Evolutionary conservation across 192 early-diverging fungal species (phyloP).

Genomic region (Umbelopsis vinacea): DNA sequence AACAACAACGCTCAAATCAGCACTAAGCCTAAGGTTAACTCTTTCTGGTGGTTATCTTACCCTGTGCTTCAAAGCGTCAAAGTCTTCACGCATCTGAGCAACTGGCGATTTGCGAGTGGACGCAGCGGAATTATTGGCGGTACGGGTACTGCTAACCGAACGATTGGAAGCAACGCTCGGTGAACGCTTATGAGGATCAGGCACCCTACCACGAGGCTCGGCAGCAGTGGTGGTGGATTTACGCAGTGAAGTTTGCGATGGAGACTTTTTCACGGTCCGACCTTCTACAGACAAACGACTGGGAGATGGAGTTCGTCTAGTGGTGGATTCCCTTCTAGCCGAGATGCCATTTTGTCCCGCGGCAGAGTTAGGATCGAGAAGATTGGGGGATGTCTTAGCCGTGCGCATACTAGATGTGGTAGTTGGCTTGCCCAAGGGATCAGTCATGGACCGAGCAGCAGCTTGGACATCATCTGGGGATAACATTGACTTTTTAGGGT

Average conservation of each 20-base stretch:
- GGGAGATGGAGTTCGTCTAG: slow-evolving; percentile 9
- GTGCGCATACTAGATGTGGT: not conserved
- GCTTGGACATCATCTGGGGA: slow-evolving; percentile 19
- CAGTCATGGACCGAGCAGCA: slow-evolving; percentile 10
- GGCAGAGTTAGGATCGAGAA: slow-evolving; percentile 5
- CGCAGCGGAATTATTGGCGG: slow-evolving; percentile 19
- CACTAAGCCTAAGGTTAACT: not conserved
- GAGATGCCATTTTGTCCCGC: slow-evolving; percentile 5
- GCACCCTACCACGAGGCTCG: not conserved
- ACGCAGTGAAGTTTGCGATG: slow-evolving; percentile 9
- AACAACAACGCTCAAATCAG: not conserved
- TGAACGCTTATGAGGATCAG: slow-evolving; percentile 7
- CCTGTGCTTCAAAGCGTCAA: slow-evolving; percentile 39
- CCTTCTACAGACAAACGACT: slow-evolving; percentile 17
- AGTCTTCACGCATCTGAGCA: slow-evolving; percentile 39
- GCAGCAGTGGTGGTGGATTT: not conserved
- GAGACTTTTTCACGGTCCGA: slow-evolving; percentile 16
- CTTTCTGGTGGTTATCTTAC: slow-evolving; percentile 5
- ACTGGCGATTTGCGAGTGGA: slow-evolving; percentile 32
- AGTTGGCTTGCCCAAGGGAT: slow-evolving; percentile 12
- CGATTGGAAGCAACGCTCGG: slow-evolving; percentile 1
- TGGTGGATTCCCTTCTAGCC: slow-evolving; percentile 16
- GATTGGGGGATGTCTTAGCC: slow-evolving; percentile 10
- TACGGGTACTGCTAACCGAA: slow-evolving; percentile 5
- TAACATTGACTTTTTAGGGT: not conserved